Percentiles rank a stretch among this genome's conserved stretches.
Conservation (phyloP, 257 asterid species). For the Lycium barbarum region DNA sequence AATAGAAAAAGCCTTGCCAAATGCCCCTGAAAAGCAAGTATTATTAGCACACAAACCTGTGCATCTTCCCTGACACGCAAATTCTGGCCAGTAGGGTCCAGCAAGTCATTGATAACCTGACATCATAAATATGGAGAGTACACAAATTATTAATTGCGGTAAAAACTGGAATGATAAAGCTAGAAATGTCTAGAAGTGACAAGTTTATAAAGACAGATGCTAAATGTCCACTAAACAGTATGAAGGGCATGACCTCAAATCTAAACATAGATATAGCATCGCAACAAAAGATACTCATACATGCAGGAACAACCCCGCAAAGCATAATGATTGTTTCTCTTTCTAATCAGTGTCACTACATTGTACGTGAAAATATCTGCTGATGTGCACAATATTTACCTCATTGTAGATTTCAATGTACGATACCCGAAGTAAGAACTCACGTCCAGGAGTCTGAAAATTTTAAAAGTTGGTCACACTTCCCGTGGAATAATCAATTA, state of each 20-base stretch:
- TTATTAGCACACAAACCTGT: slow-evolving; percentile 63
- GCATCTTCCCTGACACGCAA: slow-evolving; percentile 98
- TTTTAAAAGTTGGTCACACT: slow-evolving; percentile 2
- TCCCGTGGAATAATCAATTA: slow-evolving; percentile 2
- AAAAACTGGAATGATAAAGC: neutral
- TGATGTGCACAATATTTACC: slow-evolving; percentile 54
- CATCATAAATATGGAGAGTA: slow-evolving; percentile 29
- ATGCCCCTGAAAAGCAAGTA: slow-evolving; percentile 9
- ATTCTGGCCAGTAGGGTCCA: slow-evolving; percentile 99
- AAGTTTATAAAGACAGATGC: neutral
- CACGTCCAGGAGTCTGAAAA: slow-evolving; percentile 97
- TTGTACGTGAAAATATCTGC: slow-evolving; percentile 10
- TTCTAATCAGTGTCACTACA: slow-evolving; percentile 18
- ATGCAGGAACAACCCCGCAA: neutral
- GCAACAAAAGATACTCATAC: neutral
- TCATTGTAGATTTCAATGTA: slow-evolving; percentile 97
- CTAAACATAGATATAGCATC: slow-evolving; percentile 6
- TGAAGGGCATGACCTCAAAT: slow-evolving; percentile 12
- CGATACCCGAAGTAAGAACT: slow-evolving; percentile 95
- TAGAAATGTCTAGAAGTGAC: neutral
- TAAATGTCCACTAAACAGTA: slow-evolving; percentile 1
- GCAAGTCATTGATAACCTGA: slow-evolving; percentile 96
- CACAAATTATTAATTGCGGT: neutral
- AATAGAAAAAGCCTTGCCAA: neutral
- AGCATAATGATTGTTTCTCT: neutral